Percentiles rank a stretch among this genome's conserved stretches.
Conservation (phyloP, 768 basidiomycete species). For the Suillus subalutaceus region DNA sequence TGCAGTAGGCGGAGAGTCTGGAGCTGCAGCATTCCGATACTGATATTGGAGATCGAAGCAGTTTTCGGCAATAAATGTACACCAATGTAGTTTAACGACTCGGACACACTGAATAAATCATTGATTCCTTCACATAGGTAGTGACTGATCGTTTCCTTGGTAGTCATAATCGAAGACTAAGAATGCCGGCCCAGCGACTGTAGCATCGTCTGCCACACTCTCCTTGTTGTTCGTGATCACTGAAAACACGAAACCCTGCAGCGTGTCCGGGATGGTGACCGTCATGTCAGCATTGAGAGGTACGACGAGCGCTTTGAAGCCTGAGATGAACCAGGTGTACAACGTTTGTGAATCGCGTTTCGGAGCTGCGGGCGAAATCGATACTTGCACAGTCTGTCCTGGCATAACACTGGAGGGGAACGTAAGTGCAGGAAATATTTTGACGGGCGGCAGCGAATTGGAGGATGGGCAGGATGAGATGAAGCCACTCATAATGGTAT, state of each 20-base stretch:
- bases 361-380: conserved; percentile 21
- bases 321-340: conserved; percentile 54
- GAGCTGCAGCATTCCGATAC: conserved; percentile 15
- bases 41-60: conserved; percentile 5
- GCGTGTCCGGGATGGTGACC: conserved; percentile 42
- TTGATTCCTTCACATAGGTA: not conserved
- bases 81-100: not conserved
- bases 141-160: not conserved
- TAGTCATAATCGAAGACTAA: conserved; percentile 40
- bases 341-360: conserved; percentile 17
- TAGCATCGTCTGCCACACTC: conserved; percentile 46
- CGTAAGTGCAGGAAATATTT: conserved; percentile 53
- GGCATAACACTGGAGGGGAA: conserved; percentile 30
- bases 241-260: conserved; percentile 55
- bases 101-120: not conserved
- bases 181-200: conserved; percentile 60
- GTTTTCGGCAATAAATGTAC: conserved; percentile 2
- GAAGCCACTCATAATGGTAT: conserved; percentile 45
- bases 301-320: conserved; percentile 44
- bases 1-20: conserved; percentile 22
- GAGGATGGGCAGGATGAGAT: conserved; percentile 54
- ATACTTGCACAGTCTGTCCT: conserved; percentile 30
- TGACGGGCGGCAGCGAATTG: conserved; percentile 52
- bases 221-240: conserved; percentile 45
- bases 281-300: conserved; percentile 37